Evolutionary conservation across 192 early-diverging fungal species (phyloP).

Genomic region (Coemansia sp.): DNA sequence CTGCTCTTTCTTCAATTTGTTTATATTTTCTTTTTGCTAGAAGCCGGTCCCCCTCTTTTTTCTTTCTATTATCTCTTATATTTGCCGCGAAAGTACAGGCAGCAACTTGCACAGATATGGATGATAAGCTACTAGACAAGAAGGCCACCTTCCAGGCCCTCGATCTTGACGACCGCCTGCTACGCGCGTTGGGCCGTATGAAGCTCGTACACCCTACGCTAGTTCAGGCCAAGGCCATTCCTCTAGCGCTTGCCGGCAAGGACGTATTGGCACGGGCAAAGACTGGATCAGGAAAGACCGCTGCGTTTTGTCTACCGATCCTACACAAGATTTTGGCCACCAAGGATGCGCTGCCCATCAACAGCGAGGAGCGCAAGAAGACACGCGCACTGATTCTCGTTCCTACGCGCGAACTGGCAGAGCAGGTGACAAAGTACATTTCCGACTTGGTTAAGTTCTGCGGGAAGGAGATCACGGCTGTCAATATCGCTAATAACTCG

Average conservation of each 20-base stretch:
- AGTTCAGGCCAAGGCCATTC: slow-evolving; percentile 88
- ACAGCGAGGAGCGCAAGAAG: slow-evolving; percentile 25
- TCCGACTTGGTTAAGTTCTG: slow-evolving; percentile 77
- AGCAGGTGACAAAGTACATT: slow-evolving; percentile 83
- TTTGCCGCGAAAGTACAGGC: neutral
- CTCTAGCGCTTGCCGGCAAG: slow-evolving; percentile 88
- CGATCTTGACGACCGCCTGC: slow-evolving; percentile 87
- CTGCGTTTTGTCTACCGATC: slow-evolving; percentile 90
- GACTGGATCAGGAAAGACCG: slow-evolving; percentile 97
- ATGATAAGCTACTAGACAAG: slow-evolving; percentile 57
- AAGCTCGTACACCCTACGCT: slow-evolving; percentile 85
- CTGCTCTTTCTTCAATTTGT: neutral
- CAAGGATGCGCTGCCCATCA: slow-evolving; percentile 61
- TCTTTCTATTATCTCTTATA: neutral
- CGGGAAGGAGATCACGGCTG: slow-evolving; percentile 38
- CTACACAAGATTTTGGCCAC: slow-evolving; percentile 84
- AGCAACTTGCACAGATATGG: slow-evolving; percentile 21
- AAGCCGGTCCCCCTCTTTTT: neutral
- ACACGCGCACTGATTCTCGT: slow-evolving; percentile 80
- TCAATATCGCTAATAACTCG: slow-evolving; percentile 41
- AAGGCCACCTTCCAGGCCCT: slow-evolving; percentile 61
- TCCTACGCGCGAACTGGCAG: slow-evolving; percentile 94
- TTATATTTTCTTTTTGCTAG: neutral
- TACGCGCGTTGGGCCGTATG: slow-evolving; percentile 84
- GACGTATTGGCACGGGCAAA: slow-evolving; percentile 92